Percentiles rank a stretch among this genome's conserved stretches.
Conservation (phyloP, 495 filamentous ascomycete genomes). For the Immersiella caudata region DNA sequence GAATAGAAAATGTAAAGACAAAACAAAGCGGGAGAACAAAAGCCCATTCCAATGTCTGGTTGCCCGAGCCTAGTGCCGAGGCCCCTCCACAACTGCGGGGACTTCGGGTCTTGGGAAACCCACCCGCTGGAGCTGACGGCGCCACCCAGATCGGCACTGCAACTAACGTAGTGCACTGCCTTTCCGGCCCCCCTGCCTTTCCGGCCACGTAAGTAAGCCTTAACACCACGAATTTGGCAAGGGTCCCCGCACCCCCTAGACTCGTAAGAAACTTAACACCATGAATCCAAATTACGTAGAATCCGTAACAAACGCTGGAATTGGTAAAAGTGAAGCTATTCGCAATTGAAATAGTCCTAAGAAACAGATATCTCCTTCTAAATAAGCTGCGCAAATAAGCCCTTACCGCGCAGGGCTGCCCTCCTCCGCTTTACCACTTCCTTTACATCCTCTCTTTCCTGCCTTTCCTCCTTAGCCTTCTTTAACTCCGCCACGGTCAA, state of each 20-base stretch:
- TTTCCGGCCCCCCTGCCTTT: too few relatives aligned
- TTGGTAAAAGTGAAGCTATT: background rate
- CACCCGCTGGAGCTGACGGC: background rate
- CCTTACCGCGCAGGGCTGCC: background rate
- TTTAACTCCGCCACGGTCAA: background rate
- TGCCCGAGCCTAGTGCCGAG: background rate
- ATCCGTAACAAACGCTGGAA: too few relatives aligned
- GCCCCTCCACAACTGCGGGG: background rate
- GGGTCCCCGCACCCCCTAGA: too few relatives aligned
- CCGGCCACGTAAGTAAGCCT: too few relatives aligned
- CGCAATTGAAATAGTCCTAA: background rate
- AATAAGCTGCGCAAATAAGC: background rate
- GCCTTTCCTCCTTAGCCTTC: background rate
- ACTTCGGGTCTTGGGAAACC: background rate
- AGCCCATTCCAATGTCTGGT: background rate
- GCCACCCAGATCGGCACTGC: background rate
- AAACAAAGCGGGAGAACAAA: background rate
- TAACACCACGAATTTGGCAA: too few relatives aligned
- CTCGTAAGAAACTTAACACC: too few relatives aligned
- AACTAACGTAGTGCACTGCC: too few relatives aligned
- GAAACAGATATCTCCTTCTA: slow-evolving; percentile 4
- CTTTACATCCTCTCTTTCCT: background rate
- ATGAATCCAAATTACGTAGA: too few relatives aligned
- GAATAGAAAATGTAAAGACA: background rate
- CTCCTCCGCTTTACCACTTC: background rate